These are phyloP conservation scores for Leccinum laetum DNA, from an alignment of 1,284 basidiomycete genomes.

Conservation along the genomic window DNA sequence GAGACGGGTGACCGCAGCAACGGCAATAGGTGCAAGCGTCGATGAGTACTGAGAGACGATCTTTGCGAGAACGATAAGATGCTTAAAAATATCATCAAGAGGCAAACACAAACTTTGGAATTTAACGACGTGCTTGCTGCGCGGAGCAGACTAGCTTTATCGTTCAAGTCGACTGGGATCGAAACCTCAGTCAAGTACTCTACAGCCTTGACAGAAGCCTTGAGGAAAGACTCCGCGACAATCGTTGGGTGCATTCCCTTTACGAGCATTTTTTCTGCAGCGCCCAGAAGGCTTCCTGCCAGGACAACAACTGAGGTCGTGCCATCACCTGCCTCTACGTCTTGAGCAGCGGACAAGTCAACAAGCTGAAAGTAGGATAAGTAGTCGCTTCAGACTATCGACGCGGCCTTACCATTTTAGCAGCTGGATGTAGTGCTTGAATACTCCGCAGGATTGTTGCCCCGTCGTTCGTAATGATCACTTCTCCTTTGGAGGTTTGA, in stretches of 20 bases:
- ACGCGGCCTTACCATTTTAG: conserved; percentile 79
- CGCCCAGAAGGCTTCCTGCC: conserved; percentile 90
- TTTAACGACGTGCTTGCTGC: conserved; percentile 97
- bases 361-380: conserved; percentile 64
- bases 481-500: conserved; percentile 96
- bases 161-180: conserved; percentile 89
- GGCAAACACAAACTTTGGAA: conserved; percentile 71
- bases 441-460: conserved; percentile 98
- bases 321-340: conserved; percentile 98
- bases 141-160: conserved; percentile 84
- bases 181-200: conserved; percentile 95
- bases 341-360: conserved; percentile 97
- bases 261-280: conserved; percentile 95
- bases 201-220: conserved; percentile 90
- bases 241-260: conserved; percentile 99
- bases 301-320: conserved; percentile 99
- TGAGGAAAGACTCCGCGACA: conserved; percentile 95
- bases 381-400: conserved; percentile 7
- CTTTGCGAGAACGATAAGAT: conserved; percentile 41
- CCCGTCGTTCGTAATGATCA: conserved; percentile 98
- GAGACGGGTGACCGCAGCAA: conserved; percentile 91
- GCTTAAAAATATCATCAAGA: neutral
- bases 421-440: conserved; percentile 97
- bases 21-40: conserved; percentile 96
- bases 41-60: conserved; percentile 99